phyloP scores from a whole-genome alignment of 495 filamentous ascomycete species.

The Hapsidospora chrysogenum region DNA sequence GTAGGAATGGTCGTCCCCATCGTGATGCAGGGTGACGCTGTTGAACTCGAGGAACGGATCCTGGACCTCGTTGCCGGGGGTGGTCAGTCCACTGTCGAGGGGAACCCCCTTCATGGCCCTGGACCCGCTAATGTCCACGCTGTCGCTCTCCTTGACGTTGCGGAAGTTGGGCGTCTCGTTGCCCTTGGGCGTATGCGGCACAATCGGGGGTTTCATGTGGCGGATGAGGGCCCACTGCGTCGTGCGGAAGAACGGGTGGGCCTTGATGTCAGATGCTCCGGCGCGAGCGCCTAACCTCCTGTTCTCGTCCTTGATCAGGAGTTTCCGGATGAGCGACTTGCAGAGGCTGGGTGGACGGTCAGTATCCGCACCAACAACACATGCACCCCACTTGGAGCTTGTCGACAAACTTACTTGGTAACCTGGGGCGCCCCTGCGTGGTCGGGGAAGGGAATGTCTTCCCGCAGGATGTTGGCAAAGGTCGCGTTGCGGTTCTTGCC shows the following conservation, averaged over 20 bases:
- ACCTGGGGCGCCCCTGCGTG: conserved; percentile 68
- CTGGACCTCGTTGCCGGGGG: conserved; percentile 65
- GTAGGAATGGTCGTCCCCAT: conserved; percentile 51
- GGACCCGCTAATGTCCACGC: conserved; percentile 72
- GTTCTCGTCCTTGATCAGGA: conserved; percentile 95
- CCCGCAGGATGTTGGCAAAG: conserved; percentile 90
- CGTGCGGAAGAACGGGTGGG: conserved; percentile 85
- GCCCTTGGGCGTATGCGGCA: conserved; percentile 56
- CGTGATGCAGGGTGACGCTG: conserved; percentile 93
- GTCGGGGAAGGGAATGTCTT: conserved; percentile 91
- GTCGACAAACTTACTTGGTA: conserved; percentile 78
- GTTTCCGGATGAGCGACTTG: conserved; percentile 91
- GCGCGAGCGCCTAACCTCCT: conserved; percentile 87
- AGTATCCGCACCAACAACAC: conserved; percentile 4
- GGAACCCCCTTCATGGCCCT: conserved; percentile 48
- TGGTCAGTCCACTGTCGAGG: conserved; percentile 68
- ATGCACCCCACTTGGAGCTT: conserved; percentile 5
- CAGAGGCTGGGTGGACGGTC: conserved; percentile 45
- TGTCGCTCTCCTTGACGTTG: conserved; percentile 92
- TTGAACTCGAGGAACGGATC: conserved; percentile 99
- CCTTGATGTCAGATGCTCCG: conserved; percentile 92
- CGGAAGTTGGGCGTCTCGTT: conserved; percentile 94
- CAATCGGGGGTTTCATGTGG: conserved; percentile 97
- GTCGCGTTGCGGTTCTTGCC: conserved; percentile 97
- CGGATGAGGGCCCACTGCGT: conserved; percentile 95